phyloP scores from a whole-genome alignment of 768 basidiomycete species.

The Gautieria morchelliformis region DNA sequence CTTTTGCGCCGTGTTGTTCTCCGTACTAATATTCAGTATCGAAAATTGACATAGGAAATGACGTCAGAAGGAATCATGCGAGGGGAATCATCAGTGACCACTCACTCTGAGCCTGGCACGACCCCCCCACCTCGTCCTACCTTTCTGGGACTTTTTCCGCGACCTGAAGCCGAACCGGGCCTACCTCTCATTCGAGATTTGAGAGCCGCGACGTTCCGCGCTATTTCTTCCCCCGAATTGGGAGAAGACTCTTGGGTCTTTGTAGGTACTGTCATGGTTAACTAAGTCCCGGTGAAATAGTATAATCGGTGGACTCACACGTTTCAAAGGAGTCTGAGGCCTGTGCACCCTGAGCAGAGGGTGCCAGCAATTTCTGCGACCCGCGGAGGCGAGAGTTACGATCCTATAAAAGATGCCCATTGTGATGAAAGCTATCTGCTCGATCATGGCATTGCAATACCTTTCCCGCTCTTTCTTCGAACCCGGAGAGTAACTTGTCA shows the following conservation, averaged over 20 bases:
- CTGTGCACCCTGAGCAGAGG: conserved; percentile 27
- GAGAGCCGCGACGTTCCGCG: conserved; percentile 83
- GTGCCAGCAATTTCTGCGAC: conserved; percentile 24
- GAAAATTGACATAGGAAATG: background rate
- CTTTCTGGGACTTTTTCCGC: conserved; percentile 33
- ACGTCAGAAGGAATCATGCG: background rate
- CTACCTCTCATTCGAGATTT: conserved; percentile 76
- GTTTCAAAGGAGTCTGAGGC: conserved; percentile 40
- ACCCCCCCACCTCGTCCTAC: conserved; percentile 52
- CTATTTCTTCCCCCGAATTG: conserved; percentile 78
- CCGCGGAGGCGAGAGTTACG: conserved; percentile 54
- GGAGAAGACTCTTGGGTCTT: conserved; percentile 41
- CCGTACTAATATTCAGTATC: conserved; percentile 36
- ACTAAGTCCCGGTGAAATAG: background rate
- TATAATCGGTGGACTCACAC: background rate
- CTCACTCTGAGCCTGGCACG: conserved; percentile 63
- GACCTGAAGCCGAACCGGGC: conserved; percentile 50
- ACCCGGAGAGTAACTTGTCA: conserved; percentile 59
- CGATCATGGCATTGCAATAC: conserved; percentile 25
- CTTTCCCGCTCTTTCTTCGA: conserved; percentile 69
- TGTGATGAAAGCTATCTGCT: background rate
- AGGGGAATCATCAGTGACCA: conserved; percentile 5
- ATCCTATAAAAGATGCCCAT: conserved; percentile 35
- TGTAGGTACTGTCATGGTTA: conserved; percentile 30
- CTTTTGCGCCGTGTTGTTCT: conserved; percentile 32